Evolutionary conservation across 805 yeast genomes (phyloP), one percentile per base, ranked within the genome.

Genomic region (Zygosaccharomyces siamensis): DNA sequence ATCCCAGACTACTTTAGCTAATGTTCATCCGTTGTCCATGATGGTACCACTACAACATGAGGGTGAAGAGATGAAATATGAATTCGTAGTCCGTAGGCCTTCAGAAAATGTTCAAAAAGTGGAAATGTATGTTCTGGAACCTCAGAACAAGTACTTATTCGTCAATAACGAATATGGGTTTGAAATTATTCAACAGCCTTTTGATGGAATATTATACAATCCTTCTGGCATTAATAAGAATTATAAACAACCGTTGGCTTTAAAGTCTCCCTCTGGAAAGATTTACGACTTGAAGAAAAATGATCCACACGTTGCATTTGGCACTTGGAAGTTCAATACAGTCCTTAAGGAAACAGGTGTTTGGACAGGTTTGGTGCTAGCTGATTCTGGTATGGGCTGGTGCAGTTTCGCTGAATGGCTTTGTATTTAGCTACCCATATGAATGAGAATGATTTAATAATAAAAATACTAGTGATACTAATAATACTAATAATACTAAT

Each of bases 391-490:
- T 3, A 75, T 76, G 47, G 83, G 89, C 46, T 87, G 96, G 88
- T 84, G 89, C 59, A 88, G 86, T 3, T 89, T 87, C 68, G 89
- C 95, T 11, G 96, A 89, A 66, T 92, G 99, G 99, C 72, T 72
- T 28, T 84, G 92, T 65, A 64, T 70, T 16, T 68, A 55, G 46
- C 24, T 37, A 27, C 14, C 43, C 30, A 14, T 21, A 39, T 16
- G 12, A 35, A 44, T 30, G 7, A 12, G 26, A 32, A 21, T 21
- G 24, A 16, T 26, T 28, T 36, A 21, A 24, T 35, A 31, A 42
- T 11, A 30, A 24, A 11, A 39, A 26, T 39, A 21, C 21, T 24
- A 39, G 12, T 4, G 12, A 40, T 14, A 27, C 11, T 27, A 40
- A 28, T 28, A 16, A 21, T 21, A 28, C 12, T 16, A 27, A 40